Evolutionary conservation across 257 asterid genomes (phyloP).

Genomic region (Solanum okadae): DNA sequence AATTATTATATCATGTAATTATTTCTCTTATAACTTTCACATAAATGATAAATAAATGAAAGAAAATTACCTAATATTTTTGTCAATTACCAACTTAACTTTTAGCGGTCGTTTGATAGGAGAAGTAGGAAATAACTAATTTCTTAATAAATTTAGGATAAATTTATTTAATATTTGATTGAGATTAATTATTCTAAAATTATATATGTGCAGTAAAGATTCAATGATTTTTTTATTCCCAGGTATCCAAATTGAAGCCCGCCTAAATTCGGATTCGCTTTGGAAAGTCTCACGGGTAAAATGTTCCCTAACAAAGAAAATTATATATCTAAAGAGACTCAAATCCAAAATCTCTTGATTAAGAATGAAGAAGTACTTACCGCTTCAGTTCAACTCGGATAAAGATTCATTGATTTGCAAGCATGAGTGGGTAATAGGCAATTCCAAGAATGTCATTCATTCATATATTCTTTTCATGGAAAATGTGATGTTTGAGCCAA

Average conservation of each 20-base stretch:
- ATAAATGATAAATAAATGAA: not conserved
- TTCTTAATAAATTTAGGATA: too few species aligned
- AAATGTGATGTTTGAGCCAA: not conserved
- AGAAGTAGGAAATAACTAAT: not conserved
- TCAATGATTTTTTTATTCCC: too few species aligned
- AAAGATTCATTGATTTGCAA: not conserved
- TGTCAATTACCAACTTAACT: not conserved
- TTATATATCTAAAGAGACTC: too few species aligned
- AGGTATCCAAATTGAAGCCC: fast-evolving
- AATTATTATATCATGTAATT: not conserved
- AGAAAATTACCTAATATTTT: not conserved
- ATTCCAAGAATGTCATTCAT: not conserved
- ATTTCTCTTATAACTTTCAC: not conserved
- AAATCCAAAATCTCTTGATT: too few species aligned
- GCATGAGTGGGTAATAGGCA: not conserved
- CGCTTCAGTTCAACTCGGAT: fast-evolving
- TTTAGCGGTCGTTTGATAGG: not conserved
- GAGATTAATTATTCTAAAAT: not conserved
- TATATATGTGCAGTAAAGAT: too few species aligned
- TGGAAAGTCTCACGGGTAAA: too few species aligned
- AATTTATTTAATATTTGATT: not conserved
- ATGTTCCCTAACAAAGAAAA: too few species aligned
- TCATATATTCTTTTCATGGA: not conserved
- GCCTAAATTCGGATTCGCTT: fast-evolving
- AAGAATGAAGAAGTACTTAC: too few species aligned